Base-by-base conservation (phyloP, 768 basidiomycete genomes). In the Cystofilobasidium bisporidii region DNA sequence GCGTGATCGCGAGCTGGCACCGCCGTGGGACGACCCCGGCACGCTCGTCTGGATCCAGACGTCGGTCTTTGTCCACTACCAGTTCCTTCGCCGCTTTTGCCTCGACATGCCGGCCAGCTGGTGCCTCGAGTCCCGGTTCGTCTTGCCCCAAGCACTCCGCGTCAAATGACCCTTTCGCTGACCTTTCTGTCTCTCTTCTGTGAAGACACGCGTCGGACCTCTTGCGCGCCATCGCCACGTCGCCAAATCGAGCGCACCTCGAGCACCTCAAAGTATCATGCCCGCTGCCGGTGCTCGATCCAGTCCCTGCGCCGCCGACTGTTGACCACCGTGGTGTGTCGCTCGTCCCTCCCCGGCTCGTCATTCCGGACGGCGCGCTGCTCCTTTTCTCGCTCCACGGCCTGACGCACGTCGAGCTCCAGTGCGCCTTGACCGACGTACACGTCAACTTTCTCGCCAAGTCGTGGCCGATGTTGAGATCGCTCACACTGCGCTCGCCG, bases 11-110 rank as follows among this genome's bases (percentile, higher is more conserved):
- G 61, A 61, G 43, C 9, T 41, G 43, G 18, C 43, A 10, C 43
- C 26, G 26, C 8, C 22, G 50, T 28, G 20, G 38, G 63, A 20
- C 22, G 48, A 38, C n/a, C 48, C 60, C 18, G 32, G 60, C 4
- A 55, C 60, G 14, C 60, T 61, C 57, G 65, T 67, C 20, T 67
- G 60, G 65, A 56, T 67, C 18, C 65, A 67, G 26, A 67, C 65
- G n/a, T 28, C 24, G 18, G 65, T 67, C 14, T 67, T 67, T 38
- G 60, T 67, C 14, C 65, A 67, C 61, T 67, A 67, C 57, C 47
- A 67, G 17, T 60, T 40, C 8, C 65, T 67, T 20, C 53, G 48
- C 17, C 48, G 53, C 0, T 67, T 67, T 24, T n/a, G 9, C 15
- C 60, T 67, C 22, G 33, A 67, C 26, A 67, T 67, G 65, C 65